Base-by-base conservation (phyloP, 805 yeast species). In the Wickerhamomyces queroliae region DNA sequence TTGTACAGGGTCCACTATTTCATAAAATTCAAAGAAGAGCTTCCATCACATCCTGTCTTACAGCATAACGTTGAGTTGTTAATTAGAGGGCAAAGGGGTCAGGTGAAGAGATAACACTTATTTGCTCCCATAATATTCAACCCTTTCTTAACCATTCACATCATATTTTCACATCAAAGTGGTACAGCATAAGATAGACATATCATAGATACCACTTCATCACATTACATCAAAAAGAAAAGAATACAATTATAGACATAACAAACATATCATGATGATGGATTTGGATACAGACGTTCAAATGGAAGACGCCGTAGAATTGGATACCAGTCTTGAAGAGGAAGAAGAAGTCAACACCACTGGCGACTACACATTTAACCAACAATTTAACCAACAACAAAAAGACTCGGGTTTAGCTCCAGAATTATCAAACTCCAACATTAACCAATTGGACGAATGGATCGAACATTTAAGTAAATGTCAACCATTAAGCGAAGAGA, bases 391-490 rank as follows among this genome's bases (percentile, higher is more conserved):
- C n/a, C n/a, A n/a, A n/a, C 58, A 56, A 49, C 70, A 69, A 23
- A 58, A 62, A 47, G 67, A 59, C n/a, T n/a, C n/a, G 36, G 63
- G 63, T 36, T 59, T 59, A 26, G 20, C 63, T 24, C 62, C 63
- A 27, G 63, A 64, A 42, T 51, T 70, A 34, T 62, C 69, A 33
- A 40, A 63, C 3, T 58, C 72, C 35, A 74, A 69, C 47, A 70
- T 82, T 45, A 73, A 75, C 50, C 90, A 86, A 53, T 68, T 90
- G 51, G 96, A 90, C 52, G 78, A 75, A 47, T 89, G 96, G 96
- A 85, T 89, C 52, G 91, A 80, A 48, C 81, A 78, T 57, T 67
- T 89, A 47, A 66, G 80, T 42, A 73, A 78, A 48, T 89, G 97
- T 62, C 84, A 87, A 62, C 89, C 91, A 16, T 70, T 89, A 42